Conservation (phyloP, 2,329 filamentous ascomycete species). For the Hypoxylon sp. region DNA sequence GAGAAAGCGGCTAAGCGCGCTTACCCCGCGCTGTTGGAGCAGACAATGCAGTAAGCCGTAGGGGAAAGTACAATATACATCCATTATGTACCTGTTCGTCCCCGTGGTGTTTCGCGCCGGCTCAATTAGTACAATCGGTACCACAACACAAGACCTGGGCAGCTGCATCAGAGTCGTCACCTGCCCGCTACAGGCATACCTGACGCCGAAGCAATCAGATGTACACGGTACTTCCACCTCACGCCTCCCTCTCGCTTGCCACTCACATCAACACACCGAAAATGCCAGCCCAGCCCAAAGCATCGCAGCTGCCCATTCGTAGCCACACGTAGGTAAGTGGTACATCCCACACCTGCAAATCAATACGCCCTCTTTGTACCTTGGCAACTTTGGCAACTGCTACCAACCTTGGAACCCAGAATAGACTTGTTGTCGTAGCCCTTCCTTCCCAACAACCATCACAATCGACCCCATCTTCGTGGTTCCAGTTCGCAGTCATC, state of each 20-base stretch:
- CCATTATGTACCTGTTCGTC: not conserved
- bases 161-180: slow-evolving; percentile 22
- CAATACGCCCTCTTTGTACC: not conserved
- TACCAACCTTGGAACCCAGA: slow-evolving; percentile 2
- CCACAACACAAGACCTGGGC: slow-evolving; percentile 9
- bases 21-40: slow-evolving; percentile 17
- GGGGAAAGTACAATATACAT: not conserved
- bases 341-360: not conserved
- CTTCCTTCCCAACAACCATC: slow-evolving; percentile 19
- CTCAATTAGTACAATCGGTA: slow-evolving; percentile 10
- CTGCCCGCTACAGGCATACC: slow-evolving; percentile 14
- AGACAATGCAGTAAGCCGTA: slow-evolving; percentile 12
- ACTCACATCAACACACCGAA: slow-evolving; percentile 8
- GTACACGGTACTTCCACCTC: slow-evolving; percentile 1
- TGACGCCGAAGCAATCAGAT: slow-evolving; percentile 1
- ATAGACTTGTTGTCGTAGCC: slow-evolving; percentile 6
- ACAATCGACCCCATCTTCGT: slow-evolving; percentile 28
- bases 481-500: slow-evolving; percentile 24
- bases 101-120: slow-evolving; percentile 6
- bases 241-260: not conserved
- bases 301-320: not conserved
- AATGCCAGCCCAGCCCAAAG: not conserved
- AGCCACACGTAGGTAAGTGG: not conserved
- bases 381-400: not conserved
- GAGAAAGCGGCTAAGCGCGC: slow-evolving; percentile 12